Conservation (phyloP, 2,329 filamentous ascomycete genomes). For the Decorospora gaudefroyi region DNA sequence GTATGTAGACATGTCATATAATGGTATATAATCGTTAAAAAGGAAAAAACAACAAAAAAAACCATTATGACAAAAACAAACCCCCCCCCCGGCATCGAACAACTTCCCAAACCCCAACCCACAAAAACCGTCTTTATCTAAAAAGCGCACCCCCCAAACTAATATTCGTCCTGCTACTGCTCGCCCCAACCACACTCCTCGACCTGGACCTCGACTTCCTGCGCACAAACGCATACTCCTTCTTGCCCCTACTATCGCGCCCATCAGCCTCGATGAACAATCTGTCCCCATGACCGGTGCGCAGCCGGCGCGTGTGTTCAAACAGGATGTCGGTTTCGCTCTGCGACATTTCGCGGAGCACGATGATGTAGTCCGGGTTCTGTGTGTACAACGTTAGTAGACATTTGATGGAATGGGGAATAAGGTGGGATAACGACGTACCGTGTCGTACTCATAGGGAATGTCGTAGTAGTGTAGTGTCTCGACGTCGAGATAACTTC, state of each 20-base stretch:
- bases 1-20: too few species aligned
- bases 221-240: conserved; percentile 54
- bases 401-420: not conserved
- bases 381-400: conserved; percentile 15
- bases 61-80: too few species aligned
- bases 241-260: conserved; percentile 44
- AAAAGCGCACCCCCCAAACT: conserved; percentile 44
- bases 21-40: too few species aligned
- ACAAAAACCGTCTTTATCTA: too few species aligned
- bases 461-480: conserved; percentile 56
- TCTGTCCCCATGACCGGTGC: conserved; percentile 34
- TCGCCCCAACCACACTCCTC: conserved; percentile 38
- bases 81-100: conserved; percentile 5
- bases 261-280: conserved; percentile 52
- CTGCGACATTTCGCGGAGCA: conserved; percentile 55
- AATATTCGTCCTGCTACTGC: conserved; percentile 35
- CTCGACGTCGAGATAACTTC: conserved; percentile 52
- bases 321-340: conserved; percentile 56
- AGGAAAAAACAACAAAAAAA: too few species aligned
- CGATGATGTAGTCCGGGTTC: conserved; percentile 56
- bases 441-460: conserved; percentile 54
- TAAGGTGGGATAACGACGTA: conserved; percentile 39
- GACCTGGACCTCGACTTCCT: conserved; percentile 38
- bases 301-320: conserved; percentile 55
- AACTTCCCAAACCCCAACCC: not conserved